A percentile compares a stretch with the other conserved stretches of the same genome.
Conservation (phyloP, 495 filamentous ascomycete genomes). For the Trypethelium eluteriae region DNA sequence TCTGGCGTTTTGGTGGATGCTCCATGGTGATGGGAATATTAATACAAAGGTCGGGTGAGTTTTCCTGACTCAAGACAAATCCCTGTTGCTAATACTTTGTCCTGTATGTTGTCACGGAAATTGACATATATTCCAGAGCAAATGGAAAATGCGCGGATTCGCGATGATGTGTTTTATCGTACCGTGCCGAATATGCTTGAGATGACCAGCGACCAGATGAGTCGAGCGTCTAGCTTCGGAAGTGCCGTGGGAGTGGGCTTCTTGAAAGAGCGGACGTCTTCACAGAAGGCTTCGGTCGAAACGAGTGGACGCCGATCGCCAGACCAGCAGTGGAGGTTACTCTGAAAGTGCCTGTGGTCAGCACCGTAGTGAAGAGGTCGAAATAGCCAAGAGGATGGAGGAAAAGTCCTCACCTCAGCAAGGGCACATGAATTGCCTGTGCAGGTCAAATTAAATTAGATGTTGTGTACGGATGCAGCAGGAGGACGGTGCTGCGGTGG, state of each 20-base stretch:
- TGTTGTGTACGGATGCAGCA: not conserved
- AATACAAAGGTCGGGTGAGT: not conserved
- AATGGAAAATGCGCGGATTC: not conserved
- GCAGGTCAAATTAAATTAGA: not conserved
- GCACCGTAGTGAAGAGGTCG: not conserved
- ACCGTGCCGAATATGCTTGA: not conserved
- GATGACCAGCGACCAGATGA: slow-evolving; percentile 5
- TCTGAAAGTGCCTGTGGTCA: not conserved
- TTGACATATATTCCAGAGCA: not conserved
- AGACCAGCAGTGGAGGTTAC: slow-evolving; percentile 1
- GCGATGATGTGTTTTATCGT: not conserved
- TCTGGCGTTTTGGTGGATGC: slow-evolving; percentile 3
- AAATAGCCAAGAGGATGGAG: not conserved
- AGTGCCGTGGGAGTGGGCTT: not conserved
- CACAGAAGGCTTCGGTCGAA: slow-evolving; percentile 9
- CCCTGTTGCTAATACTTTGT: not conserved
- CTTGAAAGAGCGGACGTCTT: slow-evolving; percentile 11
- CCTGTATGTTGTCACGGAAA: not conserved
- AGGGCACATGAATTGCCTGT: not conserved
- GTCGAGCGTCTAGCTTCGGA: slow-evolving; percentile 12
- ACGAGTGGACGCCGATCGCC: slow-evolving; percentile 11
- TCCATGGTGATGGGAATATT: not conserved
- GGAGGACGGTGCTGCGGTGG: not conserved
- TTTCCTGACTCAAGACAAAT: too few species aligned
- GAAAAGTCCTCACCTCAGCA: not conserved